Conservation (phyloP, 2,329 filamentous ascomycete genomes). For the Colletotrichum sp. region DNA sequence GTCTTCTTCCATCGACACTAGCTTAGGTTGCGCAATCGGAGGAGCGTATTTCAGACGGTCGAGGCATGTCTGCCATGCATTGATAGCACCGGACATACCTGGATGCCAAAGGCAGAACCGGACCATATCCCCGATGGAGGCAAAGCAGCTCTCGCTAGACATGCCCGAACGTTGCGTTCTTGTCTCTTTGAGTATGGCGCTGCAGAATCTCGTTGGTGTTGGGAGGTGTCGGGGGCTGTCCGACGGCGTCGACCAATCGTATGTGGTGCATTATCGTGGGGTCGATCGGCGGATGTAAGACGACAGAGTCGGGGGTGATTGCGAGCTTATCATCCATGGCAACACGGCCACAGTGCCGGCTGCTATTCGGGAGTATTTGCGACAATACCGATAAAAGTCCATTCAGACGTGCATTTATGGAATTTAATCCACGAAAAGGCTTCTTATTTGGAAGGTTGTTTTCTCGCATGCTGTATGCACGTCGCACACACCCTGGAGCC, state of each 20-base stretch:
- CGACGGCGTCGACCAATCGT: background rate
- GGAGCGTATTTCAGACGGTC: background rate
- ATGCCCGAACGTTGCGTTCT: background rate
- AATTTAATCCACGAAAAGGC: background rate
- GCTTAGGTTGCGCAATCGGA: background rate
- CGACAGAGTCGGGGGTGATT: constrained; percentile 12
- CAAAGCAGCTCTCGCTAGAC: background rate
- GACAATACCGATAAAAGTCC: background rate
- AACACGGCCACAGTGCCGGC: background rate
- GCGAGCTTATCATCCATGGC: background rate
- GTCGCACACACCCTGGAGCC: too few relatives aligned
- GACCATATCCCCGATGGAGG: background rate
- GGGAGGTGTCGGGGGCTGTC: background rate
- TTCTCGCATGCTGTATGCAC: background rate
- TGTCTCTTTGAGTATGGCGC: background rate
- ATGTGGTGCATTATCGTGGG: background rate
- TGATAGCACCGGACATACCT: background rate
- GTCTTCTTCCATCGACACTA: background rate
- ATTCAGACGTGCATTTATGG: background rate
- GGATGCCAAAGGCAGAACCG: background rate
- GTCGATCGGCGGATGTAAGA: background rate
- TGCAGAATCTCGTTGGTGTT: background rate
- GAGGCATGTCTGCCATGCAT: background rate
- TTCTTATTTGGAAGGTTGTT: background rate
- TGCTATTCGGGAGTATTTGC: background rate